phyloP scores from a whole-genome alignment of 352 stramenopile genomes.

The Aphanomyces astaci region DNA sequence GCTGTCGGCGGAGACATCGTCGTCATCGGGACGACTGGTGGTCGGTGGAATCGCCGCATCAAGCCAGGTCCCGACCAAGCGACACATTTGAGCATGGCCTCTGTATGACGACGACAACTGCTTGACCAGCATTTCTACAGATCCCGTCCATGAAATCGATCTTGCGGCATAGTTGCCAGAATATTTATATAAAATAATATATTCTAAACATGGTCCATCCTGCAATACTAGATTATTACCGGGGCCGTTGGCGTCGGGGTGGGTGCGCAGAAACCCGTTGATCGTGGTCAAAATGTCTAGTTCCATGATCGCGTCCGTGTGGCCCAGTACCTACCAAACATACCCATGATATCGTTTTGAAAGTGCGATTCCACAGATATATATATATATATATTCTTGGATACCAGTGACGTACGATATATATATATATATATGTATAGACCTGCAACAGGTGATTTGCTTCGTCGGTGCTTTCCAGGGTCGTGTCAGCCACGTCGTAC shows the following conservation, averaged over 20 bases:
- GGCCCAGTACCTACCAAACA: slow-evolving; percentile 37
- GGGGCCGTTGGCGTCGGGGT: slow-evolving; percentile 70
- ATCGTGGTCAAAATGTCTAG: slow-evolving; percentile 67
- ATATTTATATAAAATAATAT: too few species aligned
- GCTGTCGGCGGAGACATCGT: slow-evolving; percentile 66
- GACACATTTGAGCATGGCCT: slow-evolving; percentile 82
- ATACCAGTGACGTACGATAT: not conserved
- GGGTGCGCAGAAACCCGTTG: slow-evolving; percentile 72
- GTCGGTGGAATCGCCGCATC: slow-evolving; percentile 54
- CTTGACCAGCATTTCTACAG: slow-evolving; percentile 66
- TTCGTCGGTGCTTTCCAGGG: slow-evolving; percentile 50
- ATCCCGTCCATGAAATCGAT: not conserved
- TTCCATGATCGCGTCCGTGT: slow-evolving; percentile 80
- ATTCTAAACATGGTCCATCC: too few species aligned
- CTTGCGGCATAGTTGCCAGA: too few species aligned
- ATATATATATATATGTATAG: not conserved
- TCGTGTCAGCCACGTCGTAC: slow-evolving; percentile 39
- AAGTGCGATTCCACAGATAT: too few species aligned
- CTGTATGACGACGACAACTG: slow-evolving; percentile 81
- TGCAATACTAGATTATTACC: too few species aligned
- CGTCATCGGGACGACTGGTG: slow-evolving; percentile 41
- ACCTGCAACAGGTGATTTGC: slow-evolving; percentile 50
- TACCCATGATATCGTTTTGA: too few species aligned
- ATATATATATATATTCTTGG: too few species aligned
- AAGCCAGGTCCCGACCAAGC: slow-evolving; percentile 73